phyloP scores from a whole-genome alignment of 2,329 filamentous ascomycete genomes.

The Diaporthe vaccinii region DNA sequence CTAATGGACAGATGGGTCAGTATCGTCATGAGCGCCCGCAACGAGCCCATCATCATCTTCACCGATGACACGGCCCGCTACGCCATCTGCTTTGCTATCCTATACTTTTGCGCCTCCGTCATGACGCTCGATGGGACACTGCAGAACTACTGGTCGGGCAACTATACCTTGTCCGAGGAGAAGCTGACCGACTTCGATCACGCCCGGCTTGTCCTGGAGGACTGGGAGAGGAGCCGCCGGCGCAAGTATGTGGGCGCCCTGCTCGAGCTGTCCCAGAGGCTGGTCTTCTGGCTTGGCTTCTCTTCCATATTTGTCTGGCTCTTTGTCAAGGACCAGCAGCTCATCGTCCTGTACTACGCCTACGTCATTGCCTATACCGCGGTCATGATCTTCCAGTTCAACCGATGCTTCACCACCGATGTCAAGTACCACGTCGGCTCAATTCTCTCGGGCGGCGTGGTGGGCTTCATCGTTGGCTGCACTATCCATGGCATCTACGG shows the following conservation, averaged over 20 bases:
- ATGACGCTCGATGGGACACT: conserved; percentile 54
- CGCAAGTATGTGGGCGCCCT: conserved; percentile 46
- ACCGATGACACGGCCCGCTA: conserved; percentile 50
- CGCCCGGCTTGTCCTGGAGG: conserved; percentile 43
- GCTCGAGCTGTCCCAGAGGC: conserved; percentile 48
- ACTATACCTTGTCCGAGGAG: conserved; percentile 51
- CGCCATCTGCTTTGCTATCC: conserved; percentile 54
- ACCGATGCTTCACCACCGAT: conserved; percentile 55
- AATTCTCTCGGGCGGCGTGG: conserved; percentile 49
- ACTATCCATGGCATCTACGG: conserved; percentile 49
- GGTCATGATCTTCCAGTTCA: conserved; percentile 56
- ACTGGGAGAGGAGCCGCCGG: conserved; percentile 45
- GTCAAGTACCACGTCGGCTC: conserved; percentile 51
- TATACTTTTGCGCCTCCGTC: conserved; percentile 56
- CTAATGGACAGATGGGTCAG: conserved; percentile 56
- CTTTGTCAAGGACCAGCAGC: conserved; percentile 49
- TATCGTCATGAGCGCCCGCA: conserved; percentile 51
- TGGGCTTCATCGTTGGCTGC: conserved; percentile 51
- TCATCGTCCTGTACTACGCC: conserved; percentile 51
- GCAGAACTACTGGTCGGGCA: conserved; percentile 53
- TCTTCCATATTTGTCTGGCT: conserved; percentile 52
- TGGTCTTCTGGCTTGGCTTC: conserved; percentile 51
- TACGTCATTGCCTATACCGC: conserved; percentile 53
- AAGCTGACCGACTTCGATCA: conserved; percentile 49
- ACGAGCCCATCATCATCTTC: conserved; percentile 48